phyloP scores from a whole-genome alignment of 371 early-diverging fungal species.

The Rhizomucor pusillus region DNA sequence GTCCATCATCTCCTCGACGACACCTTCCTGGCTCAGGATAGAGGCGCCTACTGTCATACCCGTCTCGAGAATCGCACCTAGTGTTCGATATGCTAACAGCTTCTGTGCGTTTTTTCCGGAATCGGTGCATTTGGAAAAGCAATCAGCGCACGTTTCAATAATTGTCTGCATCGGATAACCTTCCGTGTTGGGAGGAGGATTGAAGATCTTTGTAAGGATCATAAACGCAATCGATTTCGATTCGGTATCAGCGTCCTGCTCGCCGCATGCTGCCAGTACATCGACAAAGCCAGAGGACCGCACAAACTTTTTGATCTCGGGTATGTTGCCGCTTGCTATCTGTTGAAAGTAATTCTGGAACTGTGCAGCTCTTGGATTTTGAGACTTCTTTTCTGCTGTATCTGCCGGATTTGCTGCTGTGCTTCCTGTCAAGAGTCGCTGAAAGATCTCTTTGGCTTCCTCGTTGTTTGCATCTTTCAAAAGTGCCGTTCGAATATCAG shows the following conservation, averaged over 20 bases:
- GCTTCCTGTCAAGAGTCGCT: conserved; percentile 9
- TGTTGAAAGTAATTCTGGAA: conserved; percentile 21
- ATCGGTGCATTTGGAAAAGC: conserved; percentile 41
- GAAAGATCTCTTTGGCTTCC: conserved; percentile 28
- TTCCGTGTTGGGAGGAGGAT: conserved; percentile 21
- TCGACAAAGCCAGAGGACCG: conserved; percentile 29
- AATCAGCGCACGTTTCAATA: conserved; percentile 37
- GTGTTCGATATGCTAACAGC: conserved; percentile 51
- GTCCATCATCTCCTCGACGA: conserved; percentile 71
- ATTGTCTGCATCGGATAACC: conserved; percentile 29
- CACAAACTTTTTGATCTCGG: conserved; percentile 21
- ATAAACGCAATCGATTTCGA: conserved; percentile 34
- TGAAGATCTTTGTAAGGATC: conserved; percentile 37
- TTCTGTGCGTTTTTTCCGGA: conserved; percentile 41
- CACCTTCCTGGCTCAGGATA: conserved; percentile 61
- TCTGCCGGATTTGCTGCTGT: not conserved
- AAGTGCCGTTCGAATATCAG: conserved; percentile 40
- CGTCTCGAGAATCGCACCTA: conserved; percentile 63
- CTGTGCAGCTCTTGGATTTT: conserved; percentile 10
- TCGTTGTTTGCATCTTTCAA: conserved; percentile 29
- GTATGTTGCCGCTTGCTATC: conserved; percentile 9
- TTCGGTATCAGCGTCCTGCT: conserved; percentile 16
- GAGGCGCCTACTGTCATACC: conserved; percentile 58
- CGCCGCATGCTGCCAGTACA: conserved; percentile 36
- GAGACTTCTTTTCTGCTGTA: not conserved